These are phyloP conservation scores for Fragilariopsis cylindrus DNA, from an alignment of 108 stramenopile genomes.

Conservation along the genomic window DNA sequence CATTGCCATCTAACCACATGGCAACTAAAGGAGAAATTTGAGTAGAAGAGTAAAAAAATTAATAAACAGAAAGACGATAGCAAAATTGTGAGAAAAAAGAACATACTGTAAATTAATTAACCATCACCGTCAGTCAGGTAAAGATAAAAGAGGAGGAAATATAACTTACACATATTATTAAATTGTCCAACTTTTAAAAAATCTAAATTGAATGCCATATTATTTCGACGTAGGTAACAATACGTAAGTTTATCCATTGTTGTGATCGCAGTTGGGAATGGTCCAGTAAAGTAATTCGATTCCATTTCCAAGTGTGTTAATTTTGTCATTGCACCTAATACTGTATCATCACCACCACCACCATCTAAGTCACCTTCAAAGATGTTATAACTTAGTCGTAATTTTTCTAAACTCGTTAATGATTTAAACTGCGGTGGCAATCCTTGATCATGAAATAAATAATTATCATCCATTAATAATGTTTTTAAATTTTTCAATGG, in stretches of 20 bases:
- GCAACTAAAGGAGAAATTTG: slow-evolving; percentile 28
- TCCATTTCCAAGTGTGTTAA: slow-evolving; percentile 58
- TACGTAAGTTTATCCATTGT: slow-evolving; percentile 43
- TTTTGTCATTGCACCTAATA: slow-evolving; percentile 32
- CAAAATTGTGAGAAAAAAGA: neutral
- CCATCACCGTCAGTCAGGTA: neutral
- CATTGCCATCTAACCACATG: slow-evolving; percentile 56
- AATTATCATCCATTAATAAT: slow-evolving; percentile 59
- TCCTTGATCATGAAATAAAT: slow-evolving; percentile 37
- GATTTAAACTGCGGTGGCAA: slow-evolving; percentile 32
- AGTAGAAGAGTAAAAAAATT: slow-evolving; percentile 17
- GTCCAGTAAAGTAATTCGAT: slow-evolving; percentile 50
- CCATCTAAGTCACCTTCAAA: slow-evolving; percentile 40
- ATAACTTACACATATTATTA: slow-evolving; percentile 44
- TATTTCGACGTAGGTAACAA: slow-evolving; percentile 55
- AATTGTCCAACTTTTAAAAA: slow-evolving; percentile 33
- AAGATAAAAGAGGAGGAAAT: neutral
- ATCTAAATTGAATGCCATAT: slow-evolving; percentile 37
- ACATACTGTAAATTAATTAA: neutral
- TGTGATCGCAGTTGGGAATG: slow-evolving; percentile 36
- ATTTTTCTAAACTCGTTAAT: slow-evolving; percentile 34
- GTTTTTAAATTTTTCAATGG: slow-evolving; percentile 32
- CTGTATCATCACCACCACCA: slow-evolving; percentile 6
- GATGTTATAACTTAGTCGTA: slow-evolving; percentile 50
- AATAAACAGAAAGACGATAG: neutral